A percentile compares a stretch with the other conserved stretches of the same genome.
Conservation (phyloP, 768 basidiomycete species). For the Crassisporium funariophilum region DNA sequence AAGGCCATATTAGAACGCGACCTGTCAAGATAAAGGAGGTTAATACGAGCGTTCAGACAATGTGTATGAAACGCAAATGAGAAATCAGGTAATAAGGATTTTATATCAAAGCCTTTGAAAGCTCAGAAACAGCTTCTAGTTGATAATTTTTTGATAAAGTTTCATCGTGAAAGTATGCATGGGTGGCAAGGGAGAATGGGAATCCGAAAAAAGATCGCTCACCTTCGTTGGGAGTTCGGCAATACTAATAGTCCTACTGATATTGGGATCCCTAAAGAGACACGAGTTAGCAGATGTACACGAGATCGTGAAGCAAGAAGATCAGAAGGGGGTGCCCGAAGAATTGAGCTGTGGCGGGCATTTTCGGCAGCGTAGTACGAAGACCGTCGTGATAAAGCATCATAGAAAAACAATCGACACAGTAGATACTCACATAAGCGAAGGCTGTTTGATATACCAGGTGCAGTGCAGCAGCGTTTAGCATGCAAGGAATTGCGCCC, state of each 20-base stretch:
- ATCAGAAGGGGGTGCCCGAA: conserved; percentile 85
- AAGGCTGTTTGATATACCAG: too few species aligned
- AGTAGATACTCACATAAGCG: conserved; percentile 33
- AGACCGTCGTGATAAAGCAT: conserved; percentile 93
- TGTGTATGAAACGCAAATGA: background rate
- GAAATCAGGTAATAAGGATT: conserved; percentile 2
- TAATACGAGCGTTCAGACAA: too few species aligned
- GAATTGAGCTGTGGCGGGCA: conserved; percentile 90
- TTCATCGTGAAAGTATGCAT: conserved; percentile 41
- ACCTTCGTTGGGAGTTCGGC: background rate
- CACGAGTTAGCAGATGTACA: conserved; percentile 15
- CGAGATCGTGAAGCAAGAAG: conserved; percentile 11
- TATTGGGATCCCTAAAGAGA: background rate
- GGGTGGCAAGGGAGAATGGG: background rate
- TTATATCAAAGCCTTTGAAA: conserved; percentile 64
- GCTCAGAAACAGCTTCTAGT: conserved; percentile 93
- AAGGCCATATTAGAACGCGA: too few species aligned
- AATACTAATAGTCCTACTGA: conserved; percentile 14
- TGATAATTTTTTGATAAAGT: conserved; percentile 55
- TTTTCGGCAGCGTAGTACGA: conserved; percentile 85
- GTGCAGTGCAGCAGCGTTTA: background rate
- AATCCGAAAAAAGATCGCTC: background rate
- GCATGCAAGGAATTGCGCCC: background rate
- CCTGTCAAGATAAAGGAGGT: background rate
- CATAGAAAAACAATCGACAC: conserved; percentile 38